Percentiles rank a stretch among this genome's conserved stretches.
phyloP scores from a whole-genome alignment of 139 green algal species.

The Eudorina sp. region DNA sequence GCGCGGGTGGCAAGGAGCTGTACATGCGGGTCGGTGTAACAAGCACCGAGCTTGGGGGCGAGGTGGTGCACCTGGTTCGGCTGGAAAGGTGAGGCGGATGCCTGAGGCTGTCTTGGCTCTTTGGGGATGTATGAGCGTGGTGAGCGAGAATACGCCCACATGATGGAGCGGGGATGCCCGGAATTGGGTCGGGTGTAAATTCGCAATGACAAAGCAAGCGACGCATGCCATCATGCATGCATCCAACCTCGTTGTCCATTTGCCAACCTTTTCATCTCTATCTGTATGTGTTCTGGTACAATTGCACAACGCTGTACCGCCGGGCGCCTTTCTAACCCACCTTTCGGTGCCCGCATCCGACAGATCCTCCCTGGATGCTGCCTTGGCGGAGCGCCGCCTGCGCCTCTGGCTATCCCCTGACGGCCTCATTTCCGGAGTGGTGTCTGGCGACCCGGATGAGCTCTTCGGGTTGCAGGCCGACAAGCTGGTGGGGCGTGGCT shows the following conservation, averaged over 20 bases:
- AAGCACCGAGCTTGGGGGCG: background rate
- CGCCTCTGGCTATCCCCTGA: background rate
- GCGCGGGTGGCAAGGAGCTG: background rate
- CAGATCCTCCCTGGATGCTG: background rate
- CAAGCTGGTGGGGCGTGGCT: background rate
- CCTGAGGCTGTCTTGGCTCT: too few species aligned
- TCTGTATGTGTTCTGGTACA: too few species aligned
- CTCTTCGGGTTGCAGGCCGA: background rate
- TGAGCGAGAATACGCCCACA: too few species aligned
- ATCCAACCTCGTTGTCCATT: too few species aligned
- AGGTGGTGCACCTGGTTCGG: background rate
- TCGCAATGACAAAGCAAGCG: too few species aligned
- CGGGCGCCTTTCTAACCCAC: too few species aligned
- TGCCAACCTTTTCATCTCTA: too few species aligned
- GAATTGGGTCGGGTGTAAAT: too few species aligned
- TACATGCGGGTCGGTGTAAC: conserved; percentile 1
- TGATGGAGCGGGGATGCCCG: too few species aligned
- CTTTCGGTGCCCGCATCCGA: background rate
- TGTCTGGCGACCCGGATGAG: background rate
- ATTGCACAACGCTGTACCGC: too few species aligned
- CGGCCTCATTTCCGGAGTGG: background rate
- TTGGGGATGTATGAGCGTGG: too few species aligned
- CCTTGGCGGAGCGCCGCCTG: background rate
- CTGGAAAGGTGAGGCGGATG: background rate
- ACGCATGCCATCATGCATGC: too few species aligned